Conservation (phyloP, 2,329 filamentous ascomycete species). For the Tolypocladium amazonense region DNA sequence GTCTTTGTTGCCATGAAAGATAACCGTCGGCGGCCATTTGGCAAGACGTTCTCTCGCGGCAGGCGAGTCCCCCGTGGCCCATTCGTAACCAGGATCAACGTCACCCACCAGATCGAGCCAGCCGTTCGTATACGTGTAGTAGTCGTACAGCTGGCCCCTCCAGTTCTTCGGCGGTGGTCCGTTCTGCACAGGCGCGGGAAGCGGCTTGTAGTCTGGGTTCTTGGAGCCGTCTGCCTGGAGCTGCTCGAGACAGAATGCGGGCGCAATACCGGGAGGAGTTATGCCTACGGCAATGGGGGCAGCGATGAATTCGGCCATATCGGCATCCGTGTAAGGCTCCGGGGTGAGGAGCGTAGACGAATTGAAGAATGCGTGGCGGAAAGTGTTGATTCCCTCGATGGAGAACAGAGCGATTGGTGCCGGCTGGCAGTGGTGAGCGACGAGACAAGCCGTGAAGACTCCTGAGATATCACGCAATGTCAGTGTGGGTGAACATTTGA, state of each 20-base stretch:
- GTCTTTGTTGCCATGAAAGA: slow-evolving; percentile 21
- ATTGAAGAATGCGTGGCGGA: slow-evolving; percentile 23
- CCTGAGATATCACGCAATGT: slow-evolving; percentile 7
- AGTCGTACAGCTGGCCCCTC: slow-evolving; percentile 19
- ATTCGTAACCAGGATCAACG: slow-evolving; percentile 20
- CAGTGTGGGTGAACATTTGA: not conserved
- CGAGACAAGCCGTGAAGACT: slow-evolving; percentile 18
- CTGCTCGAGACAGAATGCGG: slow-evolving; percentile 14
- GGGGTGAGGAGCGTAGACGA: slow-evolving; percentile 18
- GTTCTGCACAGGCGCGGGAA: not conserved
- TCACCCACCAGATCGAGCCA: slow-evolving; percentile 15
- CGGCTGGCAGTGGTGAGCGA: slow-evolving; percentile 17
- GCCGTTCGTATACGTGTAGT: slow-evolving; percentile 20
- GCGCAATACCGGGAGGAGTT: slow-evolving; percentile 4
- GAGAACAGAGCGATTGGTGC: slow-evolving; percentile 21
- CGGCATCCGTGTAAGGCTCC: slow-evolving; percentile 13
- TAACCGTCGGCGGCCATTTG: slow-evolving; percentile 21
- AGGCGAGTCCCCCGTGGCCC: slow-evolving; percentile 8
- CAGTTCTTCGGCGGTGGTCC: not conserved
- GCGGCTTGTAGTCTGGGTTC: slow-evolving; percentile 11
- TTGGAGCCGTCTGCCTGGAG: slow-evolving; percentile 15
- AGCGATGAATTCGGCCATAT: slow-evolving; percentile 12
- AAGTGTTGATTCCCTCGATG: slow-evolving; percentile 24
- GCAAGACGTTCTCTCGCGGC: slow-evolving; percentile 4
- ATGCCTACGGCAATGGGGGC: slow-evolving; percentile 14